Conservation (phyloP, 2,329 filamentous ascomycete species). For the Verticillium zaregamsianum region DNA sequence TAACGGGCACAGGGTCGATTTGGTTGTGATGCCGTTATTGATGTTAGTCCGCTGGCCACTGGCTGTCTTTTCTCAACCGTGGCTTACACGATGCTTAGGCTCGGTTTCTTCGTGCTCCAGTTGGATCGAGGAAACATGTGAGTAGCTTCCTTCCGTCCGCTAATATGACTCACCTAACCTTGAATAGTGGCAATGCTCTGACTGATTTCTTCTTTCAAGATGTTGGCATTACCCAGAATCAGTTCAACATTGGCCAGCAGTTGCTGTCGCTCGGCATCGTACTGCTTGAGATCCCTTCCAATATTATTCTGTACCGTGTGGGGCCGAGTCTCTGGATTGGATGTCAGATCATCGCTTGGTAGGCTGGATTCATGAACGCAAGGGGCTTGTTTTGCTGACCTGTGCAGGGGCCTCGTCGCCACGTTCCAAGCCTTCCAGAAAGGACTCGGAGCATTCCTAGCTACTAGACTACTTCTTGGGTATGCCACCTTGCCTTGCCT, state of each 20-base stretch:
- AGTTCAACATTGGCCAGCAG: conserved; percentile 48
- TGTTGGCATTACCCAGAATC: conserved; percentile 43
- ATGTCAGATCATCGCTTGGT: conserved; percentile 37
- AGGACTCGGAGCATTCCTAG: conserved; percentile 24
- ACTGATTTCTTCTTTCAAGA: conserved; percentile 37
- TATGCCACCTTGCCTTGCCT: conserved; percentile 6
- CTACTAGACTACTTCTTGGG: conserved; percentile 29
- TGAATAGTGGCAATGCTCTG: conserved; percentile 10
- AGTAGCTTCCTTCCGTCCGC: background rate
- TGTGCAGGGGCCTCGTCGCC: conserved; percentile 25
- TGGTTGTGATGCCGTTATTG: conserved; percentile 40
- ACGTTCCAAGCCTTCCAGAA: conserved; percentile 31
- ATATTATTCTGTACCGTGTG: conserved; percentile 40
- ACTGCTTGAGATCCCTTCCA: conserved; percentile 39
- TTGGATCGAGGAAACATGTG: conserved; percentile 30
- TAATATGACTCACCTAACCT: background rate
- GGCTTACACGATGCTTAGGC: background rate
- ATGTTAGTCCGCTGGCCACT: conserved; percentile 15
- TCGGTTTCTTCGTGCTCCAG: conserved; percentile 41
- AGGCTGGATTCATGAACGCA: conserved; percentile 24
- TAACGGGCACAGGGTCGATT: conserved; percentile 32
- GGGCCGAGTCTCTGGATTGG: conserved; percentile 43
- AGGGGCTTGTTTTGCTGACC: conserved; percentile 11
- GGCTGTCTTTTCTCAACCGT: background rate
- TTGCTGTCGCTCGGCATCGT: conserved; percentile 46